These are phyloP conservation scores for Coemansia sp. DNA, from an alignment of 192 early-diverging fungal genomes.

Conservation along the genomic window DNA sequence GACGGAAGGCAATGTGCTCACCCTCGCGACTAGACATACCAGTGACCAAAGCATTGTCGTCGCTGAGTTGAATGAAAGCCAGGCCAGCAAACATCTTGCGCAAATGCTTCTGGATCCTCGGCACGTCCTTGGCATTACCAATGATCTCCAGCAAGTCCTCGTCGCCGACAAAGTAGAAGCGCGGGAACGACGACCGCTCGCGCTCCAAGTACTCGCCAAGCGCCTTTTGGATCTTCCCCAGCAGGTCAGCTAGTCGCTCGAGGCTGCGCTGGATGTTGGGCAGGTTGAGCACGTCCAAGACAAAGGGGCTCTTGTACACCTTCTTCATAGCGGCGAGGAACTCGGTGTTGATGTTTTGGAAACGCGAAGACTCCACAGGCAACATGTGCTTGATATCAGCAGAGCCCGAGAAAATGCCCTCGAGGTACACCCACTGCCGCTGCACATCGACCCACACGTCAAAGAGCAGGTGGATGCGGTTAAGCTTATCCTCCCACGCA, in stretches of 20 bases:
- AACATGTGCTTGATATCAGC: slow-evolving; percentile 97
- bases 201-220: slow-evolving; percentile 98
- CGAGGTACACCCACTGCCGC: slow-evolving; percentile 99
- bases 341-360: slow-evolving; percentile 97
- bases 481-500: slow-evolving; percentile 96
- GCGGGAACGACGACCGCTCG: slow-evolving; percentile 94
- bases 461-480: slow-evolving; percentile 92
- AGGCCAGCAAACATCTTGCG: slow-evolving; percentile 99
- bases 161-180: slow-evolving; percentile 99
- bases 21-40: slow-evolving; percentile 94
- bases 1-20: slow-evolving; percentile 82
- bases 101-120: slow-evolving; percentile 97
- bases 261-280: slow-evolving; percentile 94
- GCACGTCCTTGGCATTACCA: slow-evolving; percentile 95
- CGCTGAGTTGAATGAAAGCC: slow-evolving; percentile 76
- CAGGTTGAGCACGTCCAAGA: slow-evolving; percentile 92
- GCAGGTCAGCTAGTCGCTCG: slow-evolving; percentile 89
- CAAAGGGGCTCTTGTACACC: slow-evolving; percentile 97
- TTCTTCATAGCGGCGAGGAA: slow-evolving; percentile 99
- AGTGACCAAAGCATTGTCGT: slow-evolving; percentile 71
- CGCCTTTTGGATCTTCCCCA: slow-evolving; percentile 97
- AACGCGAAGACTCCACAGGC: slow-evolving; percentile 93
- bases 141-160: slow-evolving; percentile 99
- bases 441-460: slow-evolving; percentile 99
- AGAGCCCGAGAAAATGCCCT: slow-evolving; percentile 96